phyloP scores from a whole-genome alignment of 1,139 yeast genomes.

The Kodamaea fungicola region DNA sequence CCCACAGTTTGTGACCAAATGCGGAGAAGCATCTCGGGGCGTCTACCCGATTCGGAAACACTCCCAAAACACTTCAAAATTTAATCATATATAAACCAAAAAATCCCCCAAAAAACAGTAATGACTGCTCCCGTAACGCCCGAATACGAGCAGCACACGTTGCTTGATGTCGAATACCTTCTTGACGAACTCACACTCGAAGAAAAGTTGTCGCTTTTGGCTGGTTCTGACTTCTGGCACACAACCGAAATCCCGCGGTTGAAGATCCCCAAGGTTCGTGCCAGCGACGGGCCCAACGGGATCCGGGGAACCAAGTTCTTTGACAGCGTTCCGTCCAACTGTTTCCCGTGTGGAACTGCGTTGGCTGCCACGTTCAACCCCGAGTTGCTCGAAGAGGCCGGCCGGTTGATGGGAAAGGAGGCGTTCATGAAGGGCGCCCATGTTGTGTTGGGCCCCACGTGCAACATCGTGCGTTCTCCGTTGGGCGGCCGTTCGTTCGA shows the following conservation, averaged over 20 bases:
- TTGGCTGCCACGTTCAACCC: constrained; percentile 21
- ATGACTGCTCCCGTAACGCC: constrained; percentile 5
- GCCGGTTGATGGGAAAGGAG: constrained; percentile 46
- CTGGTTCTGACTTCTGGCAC: constrained; percentile 23
- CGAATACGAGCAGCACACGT: constrained; percentile 1
- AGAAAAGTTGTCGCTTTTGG: constrained; percentile 18
- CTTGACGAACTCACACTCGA: constrained; percentile 15
- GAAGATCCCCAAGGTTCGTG: constrained; percentile 17
- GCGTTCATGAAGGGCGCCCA: constrained; percentile 49
- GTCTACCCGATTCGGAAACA: no score
- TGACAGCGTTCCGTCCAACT: constrained; percentile 46
- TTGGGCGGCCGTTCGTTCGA: constrained; percentile 66
- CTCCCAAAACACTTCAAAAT: no score
- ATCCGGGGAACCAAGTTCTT: constrained; percentile 50
- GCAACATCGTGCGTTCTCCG: constrained; percentile 56
- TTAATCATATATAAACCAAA: no score
- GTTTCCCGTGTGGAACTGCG: constrained; percentile 40
- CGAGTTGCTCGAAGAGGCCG: constrained; percentile 40
- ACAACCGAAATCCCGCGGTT: constrained; percentile 16
- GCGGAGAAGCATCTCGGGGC: no score
- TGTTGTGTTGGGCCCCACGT: constrained; percentile 53
- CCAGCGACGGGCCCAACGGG: constrained; percentile 55
- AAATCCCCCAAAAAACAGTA: no score
- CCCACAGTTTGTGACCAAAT: no score
- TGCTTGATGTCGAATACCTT: constrained; percentile 14